These are phyloP conservation scores for Penicillium sp. DNA, from an alignment of 2,329 filamentous ascomycete genomes.

Conservation along the genomic window DNA sequence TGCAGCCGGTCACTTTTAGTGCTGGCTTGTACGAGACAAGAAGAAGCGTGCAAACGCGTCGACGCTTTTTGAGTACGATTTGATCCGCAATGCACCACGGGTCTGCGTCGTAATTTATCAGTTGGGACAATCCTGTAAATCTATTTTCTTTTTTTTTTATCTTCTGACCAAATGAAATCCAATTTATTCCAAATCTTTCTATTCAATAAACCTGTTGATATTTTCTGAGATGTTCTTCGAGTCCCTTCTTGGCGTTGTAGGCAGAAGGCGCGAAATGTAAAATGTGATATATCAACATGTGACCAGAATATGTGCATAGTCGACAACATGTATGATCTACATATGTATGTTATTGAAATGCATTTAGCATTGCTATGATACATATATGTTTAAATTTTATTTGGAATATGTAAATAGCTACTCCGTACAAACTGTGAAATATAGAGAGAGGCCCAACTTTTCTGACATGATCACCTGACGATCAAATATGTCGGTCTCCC, in stretches of 20 bases:
- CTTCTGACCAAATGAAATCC: not conserved
- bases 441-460: not conserved
- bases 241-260: too few relatives aligned
- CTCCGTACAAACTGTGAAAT: too few relatives aligned
- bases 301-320: not conserved
- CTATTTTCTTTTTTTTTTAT: not conserved
- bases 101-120: conserved; percentile 47
- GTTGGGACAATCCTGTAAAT: conserved; percentile 35
- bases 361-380: too few relatives aligned
- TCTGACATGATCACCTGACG: not conserved
- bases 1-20: conserved; percentile 26
- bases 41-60: conserved; percentile 34
- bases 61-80: conserved; percentile 54
- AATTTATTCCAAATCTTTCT: not conserved
- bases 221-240: not conserved
- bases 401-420: not conserved
- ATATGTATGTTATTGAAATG: too few relatives aligned
- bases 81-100: conserved; percentile 35
- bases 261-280: too few relatives aligned
- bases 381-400: too few relatives aligned
- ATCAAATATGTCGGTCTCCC: not conserved
- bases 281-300: not conserved
- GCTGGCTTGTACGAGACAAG: conserved; percentile 48
- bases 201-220: not conserved
- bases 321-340: not conserved